These are phyloP conservation scores for Cutaneotrichosporon spelunceum DNA, from an alignment of 1,284 basidiomycete genomes.

Conservation along the genomic window DNA sequence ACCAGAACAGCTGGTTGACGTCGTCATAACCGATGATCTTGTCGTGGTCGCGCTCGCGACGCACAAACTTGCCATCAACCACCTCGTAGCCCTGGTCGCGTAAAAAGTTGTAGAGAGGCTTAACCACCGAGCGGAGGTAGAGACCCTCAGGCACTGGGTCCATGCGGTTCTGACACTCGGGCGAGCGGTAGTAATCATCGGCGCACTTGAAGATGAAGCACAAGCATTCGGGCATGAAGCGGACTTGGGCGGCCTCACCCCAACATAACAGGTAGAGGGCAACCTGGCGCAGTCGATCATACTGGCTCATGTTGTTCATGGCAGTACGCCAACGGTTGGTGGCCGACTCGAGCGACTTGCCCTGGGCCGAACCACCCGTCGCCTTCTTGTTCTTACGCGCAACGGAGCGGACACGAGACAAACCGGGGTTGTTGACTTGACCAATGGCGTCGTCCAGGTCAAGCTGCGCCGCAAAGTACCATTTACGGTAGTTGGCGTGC, in stretches of 20 bases:
- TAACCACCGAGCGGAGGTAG: conserved; percentile 85
- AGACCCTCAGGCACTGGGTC: conserved; percentile 94
- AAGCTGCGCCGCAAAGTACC: conserved; percentile 99
- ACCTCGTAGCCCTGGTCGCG: conserved; percentile 98
- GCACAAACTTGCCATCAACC: conserved; percentile 89
- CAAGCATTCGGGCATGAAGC: conserved; percentile 95
- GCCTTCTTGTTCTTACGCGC: conserved; percentile 55
- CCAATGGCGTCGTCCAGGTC: conserved; percentile 98
- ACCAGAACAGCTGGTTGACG: conserved; percentile 99
- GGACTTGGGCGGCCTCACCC: conserved; percentile 97
- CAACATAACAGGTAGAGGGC: conserved; percentile 94
- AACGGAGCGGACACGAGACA: conserved; percentile 77
- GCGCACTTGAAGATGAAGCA: conserved; percentile 99
- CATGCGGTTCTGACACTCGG: conserved; percentile 93
- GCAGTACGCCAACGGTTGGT: conserved; percentile 92
- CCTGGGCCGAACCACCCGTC: conserved; percentile 56
- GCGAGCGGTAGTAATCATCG: conserved; percentile 97
- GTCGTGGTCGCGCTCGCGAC: conserved; percentile 89
- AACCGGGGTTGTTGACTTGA: conserved; percentile 82
- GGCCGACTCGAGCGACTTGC: conserved; percentile 84
- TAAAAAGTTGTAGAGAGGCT: conserved; percentile 95
- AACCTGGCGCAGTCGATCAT: conserved; percentile 94
- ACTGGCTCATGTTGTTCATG: conserved; percentile 98
- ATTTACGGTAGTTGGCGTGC: conserved; percentile 94
- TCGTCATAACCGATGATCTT: conserved; percentile 98